Base-by-base conservation (phyloP, 257 asterid genomes). In the Ajuga chamaepitys region DNA sequence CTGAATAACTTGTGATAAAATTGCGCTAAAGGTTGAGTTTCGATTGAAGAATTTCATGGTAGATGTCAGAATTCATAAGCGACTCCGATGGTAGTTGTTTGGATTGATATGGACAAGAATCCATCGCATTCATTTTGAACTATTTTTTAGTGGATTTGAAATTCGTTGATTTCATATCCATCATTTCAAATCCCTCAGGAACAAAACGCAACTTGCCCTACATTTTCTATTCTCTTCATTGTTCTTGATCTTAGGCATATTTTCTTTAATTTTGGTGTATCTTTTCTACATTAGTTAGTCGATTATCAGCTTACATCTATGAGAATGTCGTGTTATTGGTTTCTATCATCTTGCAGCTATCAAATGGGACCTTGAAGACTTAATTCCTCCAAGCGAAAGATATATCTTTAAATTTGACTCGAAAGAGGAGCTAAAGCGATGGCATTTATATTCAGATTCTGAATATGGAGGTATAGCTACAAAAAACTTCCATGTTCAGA, bases 371-470 rank as follows among this genome's bases (percentile, higher is more conserved):
- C 82, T 82, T 12, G 99, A 93, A 41, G 96, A 93, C 68, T 75
- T 89, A 80, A 70, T 79, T 74, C 97, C 97, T 66, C 97, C 98
- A 4, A 81, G 84, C 64, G 98, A 89, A 82, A 84, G 88, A 70
- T 81, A 57, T 63, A 79, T 93, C 53, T 89, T 82, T 52, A 75
- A 74, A 65, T 93, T 93, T 64, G 77, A 73, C 69, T 75, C 97
- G 0, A 89, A 86, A 72, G 95, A 87, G 76, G 99, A 93, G 75
- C 83, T 93, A 32, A 89, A 87, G 66, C 78, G 67, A 56, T 93
- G 99, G 97, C 97, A 87, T 77, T 78, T 89, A 25, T 93, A 93
- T 79, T 90, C 99, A 18, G 99, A 93, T 78, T 93, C 97, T 73
- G 99, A 93, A 74, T 89, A 85, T 67, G 96, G 96, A 87, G 97